Percentiles rank a stretch among this genome's conserved stretches.
Evolutionary conservation across 257 asterid genomes (phyloP).

Genomic region (Agastache rugosa): DNA sequence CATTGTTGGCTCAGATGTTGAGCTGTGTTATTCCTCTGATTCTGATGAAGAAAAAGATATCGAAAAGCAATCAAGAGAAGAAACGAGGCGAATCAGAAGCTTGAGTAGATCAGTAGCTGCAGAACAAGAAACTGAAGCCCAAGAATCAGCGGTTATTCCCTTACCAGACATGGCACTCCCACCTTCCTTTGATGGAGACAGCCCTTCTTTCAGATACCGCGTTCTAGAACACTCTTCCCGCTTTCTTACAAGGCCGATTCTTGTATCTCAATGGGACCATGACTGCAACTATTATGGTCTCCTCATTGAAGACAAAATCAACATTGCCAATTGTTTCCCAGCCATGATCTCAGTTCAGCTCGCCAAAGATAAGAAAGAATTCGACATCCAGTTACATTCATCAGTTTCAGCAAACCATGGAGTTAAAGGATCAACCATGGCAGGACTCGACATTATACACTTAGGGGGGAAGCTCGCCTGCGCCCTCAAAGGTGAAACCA

Average conservation of each 20-base stretch:
- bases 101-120: conserved; percentile 26
- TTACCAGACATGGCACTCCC: conserved; percentile 40
- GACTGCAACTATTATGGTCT: conserved; percentile 51
- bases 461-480: conserved; percentile 6
- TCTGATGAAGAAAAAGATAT: conserved; percentile 34
- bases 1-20: conserved; percentile 38
- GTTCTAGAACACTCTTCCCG: conserved; percentile 31
- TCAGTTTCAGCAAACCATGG: conserved; percentile 41
- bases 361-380: conserved; percentile 46
- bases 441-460: conserved; percentile 37
- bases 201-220: conserved; percentile 37
- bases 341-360: conserved; percentile 43
- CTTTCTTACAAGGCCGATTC: conserved; percentile 40
- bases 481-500: conserved; percentile 42
- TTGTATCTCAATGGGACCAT: conserved; percentile 53
- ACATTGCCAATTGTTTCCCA: conserved; percentile 43
- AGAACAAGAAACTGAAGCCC: conserved; percentile 24
- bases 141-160: conserved; percentile 31
- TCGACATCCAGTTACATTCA: conserved; percentile 44
- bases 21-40: background rate
- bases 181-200: conserved; percentile 44
- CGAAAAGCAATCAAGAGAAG: conserved; percentile 38
- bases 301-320: conserved; percentile 40
- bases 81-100: conserved; percentile 30
- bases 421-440: background rate